Base-by-base conservation (phyloP, 805 yeast genomes). In the Candida vartiovaarae region DNA sequence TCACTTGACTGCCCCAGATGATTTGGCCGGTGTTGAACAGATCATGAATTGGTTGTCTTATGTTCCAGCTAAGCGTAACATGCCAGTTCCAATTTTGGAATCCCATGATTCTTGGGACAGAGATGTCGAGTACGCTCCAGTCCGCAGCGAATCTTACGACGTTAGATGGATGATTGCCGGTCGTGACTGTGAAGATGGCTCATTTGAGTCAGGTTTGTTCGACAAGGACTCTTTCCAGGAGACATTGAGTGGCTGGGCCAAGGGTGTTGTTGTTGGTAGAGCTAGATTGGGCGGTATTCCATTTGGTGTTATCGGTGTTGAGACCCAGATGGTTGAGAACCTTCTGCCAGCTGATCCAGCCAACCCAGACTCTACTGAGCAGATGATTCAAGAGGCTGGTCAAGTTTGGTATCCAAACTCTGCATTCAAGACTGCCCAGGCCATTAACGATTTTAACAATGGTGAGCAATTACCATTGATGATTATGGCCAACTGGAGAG, bases 381-480 rank as follows among this genome's bases (percentile, higher is more conserved):
- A 78, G 55, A 66, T 84, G 60, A 68, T 87, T 47, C 95, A 85
- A 66, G 99, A 93, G 68, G 97, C 99, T 50, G 99, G 99, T 62
- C 97, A 90, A 73, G 99, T 93, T 54, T 93, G 99, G 99, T 87
- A 90, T 72, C 99, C 99, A 57, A 93, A 93, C 73, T 85, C 96
- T 49, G 99, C 99, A 20, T 93, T 85, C 78, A 93, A 93, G 80
- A 93, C 99, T 37, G 95, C 99, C 3, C 99, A 93, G 72, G 98
- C 99, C 24, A 91, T 93, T 58, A 84, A 83, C 53, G 99, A 93
- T 64, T 93, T 93, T 80, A 93, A 93, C 75, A 72, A 88, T 62
- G 99, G 99, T 75, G 99, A 93, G 68, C 91, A 90, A 68, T 76
- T 93, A 61, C 99, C 99, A 51, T 75, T 93, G 66, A 86, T 93